Conservation (phyloP, 768 basidiomycete genomes). For the Fomitopsis pulvina region DNA sequence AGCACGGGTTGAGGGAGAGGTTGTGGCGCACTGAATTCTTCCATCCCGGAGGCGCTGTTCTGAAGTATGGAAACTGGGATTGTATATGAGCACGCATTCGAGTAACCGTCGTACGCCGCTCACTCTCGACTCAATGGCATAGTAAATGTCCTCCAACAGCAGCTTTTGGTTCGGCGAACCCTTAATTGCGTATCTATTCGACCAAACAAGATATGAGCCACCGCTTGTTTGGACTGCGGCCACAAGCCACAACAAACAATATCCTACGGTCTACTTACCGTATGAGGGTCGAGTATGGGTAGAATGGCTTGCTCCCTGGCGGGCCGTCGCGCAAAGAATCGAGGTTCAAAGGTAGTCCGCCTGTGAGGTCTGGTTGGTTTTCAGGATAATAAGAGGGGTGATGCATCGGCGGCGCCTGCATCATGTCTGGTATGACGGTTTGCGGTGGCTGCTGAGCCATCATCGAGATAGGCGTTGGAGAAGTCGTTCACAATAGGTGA, state of each 20-base stretch:
- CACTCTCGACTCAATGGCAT: constrained; percentile 85
- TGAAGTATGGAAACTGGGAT: constrained; percentile 79
- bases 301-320: constrained; percentile 85
- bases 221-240: not conserved
- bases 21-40: constrained; percentile 95
- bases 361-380: constrained; percentile 66
- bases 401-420: constrained; percentile 29
- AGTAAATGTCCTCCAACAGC: constrained; percentile 85
- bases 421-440: constrained; percentile 56
- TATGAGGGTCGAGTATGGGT: constrained; percentile 87
- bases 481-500: not conserved
- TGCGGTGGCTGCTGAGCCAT: constrained; percentile 38
- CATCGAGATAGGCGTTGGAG: constrained; percentile 10
- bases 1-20: constrained; percentile 84
- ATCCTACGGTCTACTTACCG: constrained; percentile 45
- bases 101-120: constrained; percentile 25
- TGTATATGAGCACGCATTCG: constrained; percentile 12
- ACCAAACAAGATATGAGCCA: not conserved
- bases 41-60: constrained; percentile 85
- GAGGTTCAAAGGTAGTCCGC: constrained; percentile 80
- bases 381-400: constrained; percentile 63
- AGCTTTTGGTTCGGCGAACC: constrained; percentile 84
- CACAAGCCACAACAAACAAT: not conserved
- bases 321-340: constrained; percentile 84
- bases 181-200: constrained; percentile 77